These are phyloP conservation scores for Lantana camara DNA, from an alignment of 257 asterid species.

Conservation along the genomic window DNA sequence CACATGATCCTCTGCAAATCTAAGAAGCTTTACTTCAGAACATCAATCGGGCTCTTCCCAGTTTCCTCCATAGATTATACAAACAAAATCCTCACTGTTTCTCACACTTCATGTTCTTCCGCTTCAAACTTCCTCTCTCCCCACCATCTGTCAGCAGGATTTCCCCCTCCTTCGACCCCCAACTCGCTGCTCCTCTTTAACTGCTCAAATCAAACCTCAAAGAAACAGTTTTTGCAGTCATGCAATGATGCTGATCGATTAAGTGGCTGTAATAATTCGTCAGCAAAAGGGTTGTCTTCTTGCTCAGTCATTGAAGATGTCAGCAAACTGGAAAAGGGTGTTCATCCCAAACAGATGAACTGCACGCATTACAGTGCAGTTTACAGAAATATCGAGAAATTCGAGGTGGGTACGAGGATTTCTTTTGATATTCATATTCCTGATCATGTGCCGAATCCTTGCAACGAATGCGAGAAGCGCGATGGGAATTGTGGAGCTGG, in stretches of 20 bases:
- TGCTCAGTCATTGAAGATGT: constrained; percentile 39
- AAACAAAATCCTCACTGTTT: constrained; percentile 38
- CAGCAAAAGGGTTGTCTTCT: constrained; percentile 18
- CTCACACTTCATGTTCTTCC: constrained; percentile 43
- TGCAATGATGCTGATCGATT: constrained; percentile 17
- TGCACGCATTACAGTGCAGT: constrained; percentile 51
- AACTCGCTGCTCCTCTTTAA: constrained; percentile 46
- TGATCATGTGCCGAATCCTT: constrained; percentile 63
- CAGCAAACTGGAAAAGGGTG: constrained; percentile 12
- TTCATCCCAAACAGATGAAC: constrained; percentile 38
- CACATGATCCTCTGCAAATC: constrained; percentile 53
- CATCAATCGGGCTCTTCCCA: constrained; percentile 51
- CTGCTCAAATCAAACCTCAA: constrained; percentile 30
- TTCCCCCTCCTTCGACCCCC: constrained; percentile 35
- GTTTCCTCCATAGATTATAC: constrained; percentile 46
- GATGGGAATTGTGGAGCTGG: constrained; percentile 64
- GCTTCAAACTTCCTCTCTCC: constrained; percentile 42
- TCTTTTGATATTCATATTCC: constrained; percentile 58
- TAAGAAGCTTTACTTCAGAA: constrained; percentile 42
- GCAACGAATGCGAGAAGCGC: constrained; percentile 56
- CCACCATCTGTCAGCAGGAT: constrained; percentile 42
- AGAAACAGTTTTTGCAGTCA: neutral
- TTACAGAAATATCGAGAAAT: constrained; percentile 9
- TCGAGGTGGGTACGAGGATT: constrained; percentile 46
- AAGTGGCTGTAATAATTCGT: neutral